Conservation (phyloP, 2,329 filamentous ascomycete species). For the Ascochyta pisi region DNA sequence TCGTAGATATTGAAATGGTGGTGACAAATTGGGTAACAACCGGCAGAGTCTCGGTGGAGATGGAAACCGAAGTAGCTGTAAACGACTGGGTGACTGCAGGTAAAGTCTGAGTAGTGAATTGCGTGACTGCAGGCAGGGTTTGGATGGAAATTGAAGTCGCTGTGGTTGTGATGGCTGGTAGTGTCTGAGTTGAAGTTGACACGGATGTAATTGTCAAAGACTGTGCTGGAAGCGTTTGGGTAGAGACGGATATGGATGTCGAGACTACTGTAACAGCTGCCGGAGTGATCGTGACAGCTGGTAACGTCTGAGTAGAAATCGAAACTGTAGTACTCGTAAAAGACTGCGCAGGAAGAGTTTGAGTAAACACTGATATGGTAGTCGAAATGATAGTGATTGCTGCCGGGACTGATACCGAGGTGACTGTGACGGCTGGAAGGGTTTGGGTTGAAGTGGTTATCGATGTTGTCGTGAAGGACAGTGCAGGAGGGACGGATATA, state of each 20-base stretch:
- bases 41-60: background rate
- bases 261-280: background rate
- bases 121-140: background rate
- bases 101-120: background rate
- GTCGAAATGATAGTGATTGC: background rate
- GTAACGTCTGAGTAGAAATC: background rate
- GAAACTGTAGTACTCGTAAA: background rate
- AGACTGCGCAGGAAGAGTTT: conserved; percentile 3
- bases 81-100: background rate
- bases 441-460: background rate
- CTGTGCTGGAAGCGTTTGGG: background rate
- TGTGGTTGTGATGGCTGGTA: background rate
- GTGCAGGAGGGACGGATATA: background rate
- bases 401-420: background rate
- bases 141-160: background rate
- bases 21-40: background rate
- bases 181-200: background rate
- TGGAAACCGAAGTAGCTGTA: background rate
- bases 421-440: background rate
- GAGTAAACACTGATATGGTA: background rate
- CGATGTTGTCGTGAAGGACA: no score
- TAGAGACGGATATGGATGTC: background rate
- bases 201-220: background rate
- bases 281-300: background rate
- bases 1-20: background rate